phyloP scores from a whole-genome alignment of 768 basidiomycete genomes.

The Solioccasus polychromus region DNA sequence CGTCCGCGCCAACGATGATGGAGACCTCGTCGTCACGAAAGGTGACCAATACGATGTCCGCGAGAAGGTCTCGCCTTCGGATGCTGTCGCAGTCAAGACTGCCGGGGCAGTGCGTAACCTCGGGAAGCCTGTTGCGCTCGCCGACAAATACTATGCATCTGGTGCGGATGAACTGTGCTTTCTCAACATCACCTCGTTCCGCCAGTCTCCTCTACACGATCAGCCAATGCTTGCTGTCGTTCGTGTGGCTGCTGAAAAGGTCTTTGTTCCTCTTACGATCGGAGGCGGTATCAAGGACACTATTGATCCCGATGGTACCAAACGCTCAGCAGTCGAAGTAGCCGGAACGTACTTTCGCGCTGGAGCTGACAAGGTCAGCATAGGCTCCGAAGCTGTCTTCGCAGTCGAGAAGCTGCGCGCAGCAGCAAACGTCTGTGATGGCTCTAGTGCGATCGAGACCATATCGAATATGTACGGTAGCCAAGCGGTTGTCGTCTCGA shows the following conservation, averaged over 20 bases:
- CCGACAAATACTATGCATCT: conserved; percentile 77
- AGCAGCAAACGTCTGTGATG: conserved; percentile 50
- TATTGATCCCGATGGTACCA: conserved; percentile 91
- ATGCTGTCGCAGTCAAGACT: conserved; percentile 36
- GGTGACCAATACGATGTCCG: conserved; percentile 99
- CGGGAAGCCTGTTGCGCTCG: conserved; percentile 93
- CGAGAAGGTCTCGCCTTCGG: conserved; percentile 53
- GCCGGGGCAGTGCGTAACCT: conserved; percentile 91
- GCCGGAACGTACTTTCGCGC: conserved; percentile 95
- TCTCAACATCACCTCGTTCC: conserved; percentile 99
- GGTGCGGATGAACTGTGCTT: conserved; percentile 97
- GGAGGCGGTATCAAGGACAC: conserved; percentile 98
- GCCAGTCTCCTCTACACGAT: conserved; percentile 90
- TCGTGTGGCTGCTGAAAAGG: conserved; percentile 78
- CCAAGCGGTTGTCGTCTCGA: conserved; percentile 97
- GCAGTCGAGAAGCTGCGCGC: conserved; percentile 81
- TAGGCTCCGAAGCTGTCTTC: conserved; percentile 93
- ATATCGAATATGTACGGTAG: conserved; percentile 88
- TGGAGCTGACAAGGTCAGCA: conserved; percentile 98
- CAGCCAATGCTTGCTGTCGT: conserved; percentile 99
- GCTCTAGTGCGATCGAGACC: conserved; percentile 86
- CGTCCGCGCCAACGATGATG: conserved; percentile 91
- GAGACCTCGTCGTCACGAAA: conserved; percentile 98
- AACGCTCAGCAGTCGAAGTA: conserved; percentile 84
- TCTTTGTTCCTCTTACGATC: conserved; percentile 97